Percentiles rank a stretch among this genome's conserved stretches.
These are phyloP conservation scores for Echium plantagineum DNA, from an alignment of 257 asterid genomes.

Conservation along the genomic window DNA sequence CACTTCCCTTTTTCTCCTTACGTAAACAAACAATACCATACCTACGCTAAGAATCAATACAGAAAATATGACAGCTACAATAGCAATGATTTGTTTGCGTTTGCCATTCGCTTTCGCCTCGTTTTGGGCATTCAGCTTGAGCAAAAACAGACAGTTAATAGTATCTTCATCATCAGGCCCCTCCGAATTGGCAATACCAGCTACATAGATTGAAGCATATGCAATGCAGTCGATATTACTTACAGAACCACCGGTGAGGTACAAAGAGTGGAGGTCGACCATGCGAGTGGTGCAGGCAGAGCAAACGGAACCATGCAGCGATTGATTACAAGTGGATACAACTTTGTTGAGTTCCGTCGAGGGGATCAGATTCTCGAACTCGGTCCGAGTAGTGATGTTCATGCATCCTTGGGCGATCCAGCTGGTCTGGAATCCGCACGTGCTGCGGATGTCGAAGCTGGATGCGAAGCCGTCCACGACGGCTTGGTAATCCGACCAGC, in stretches of 20 bases:
- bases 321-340: neutral
- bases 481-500: neutral
- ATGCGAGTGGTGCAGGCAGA: neutral
- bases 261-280: neutral
- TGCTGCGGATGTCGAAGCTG: conserved; percentile 1
- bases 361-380: neutral
- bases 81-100: neutral
- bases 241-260: neutral
- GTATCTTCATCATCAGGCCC: conserved; percentile 10
- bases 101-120: neutral
- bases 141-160: conserved; percentile 6
- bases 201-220: conserved; percentile 9
- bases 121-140: neutral
- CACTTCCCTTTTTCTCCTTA: neutral
- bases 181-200: conserved; percentile 9
- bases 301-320: neutral
- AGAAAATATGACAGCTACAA: neutral
- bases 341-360: neutral
- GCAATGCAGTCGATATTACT: conserved; percentile 6
- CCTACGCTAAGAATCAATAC: neutral
- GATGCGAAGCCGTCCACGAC: neutral
- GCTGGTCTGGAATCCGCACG: conserved; percentile 2
- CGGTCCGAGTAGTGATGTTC: neutral
- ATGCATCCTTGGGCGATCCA: conserved; percentile 1
- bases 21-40: conserved; percentile 3